These are phyloP conservation scores for Mycena albidolilacea DNA, from an alignment of 768 basidiomycete genomes.

Conservation along the genomic window DNA sequence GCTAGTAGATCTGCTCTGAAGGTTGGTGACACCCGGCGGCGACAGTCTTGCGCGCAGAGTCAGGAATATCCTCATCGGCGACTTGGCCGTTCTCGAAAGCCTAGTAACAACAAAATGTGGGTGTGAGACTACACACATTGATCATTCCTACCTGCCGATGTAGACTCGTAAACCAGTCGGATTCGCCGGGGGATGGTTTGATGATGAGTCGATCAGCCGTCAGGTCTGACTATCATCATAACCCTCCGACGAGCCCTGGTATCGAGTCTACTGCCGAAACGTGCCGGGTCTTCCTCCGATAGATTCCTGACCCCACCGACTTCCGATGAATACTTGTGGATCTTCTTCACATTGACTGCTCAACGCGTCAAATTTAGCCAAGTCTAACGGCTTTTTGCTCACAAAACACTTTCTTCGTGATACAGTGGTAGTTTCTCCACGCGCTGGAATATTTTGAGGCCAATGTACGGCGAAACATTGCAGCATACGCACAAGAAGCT, in stretches of 20 bases:
- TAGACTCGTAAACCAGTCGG: no score
- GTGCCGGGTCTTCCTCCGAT: slow-evolving; percentile 76
- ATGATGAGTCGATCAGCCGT: no score
- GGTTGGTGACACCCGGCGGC: slow-evolving; percentile 18
- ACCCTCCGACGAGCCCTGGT: no score
- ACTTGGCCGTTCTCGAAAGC: slow-evolving; percentile 88
- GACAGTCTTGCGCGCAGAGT: slow-evolving; percentile 72
- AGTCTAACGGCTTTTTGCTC: no score
- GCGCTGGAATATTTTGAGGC: slow-evolving; percentile 54
- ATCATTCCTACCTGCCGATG: background rate
- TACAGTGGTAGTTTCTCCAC: slow-evolving; percentile 95
- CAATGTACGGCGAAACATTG: background rate
- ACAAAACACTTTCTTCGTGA: no score
- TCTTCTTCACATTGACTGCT: slow-evolving; percentile 72
- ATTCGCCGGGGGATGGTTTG: no score
- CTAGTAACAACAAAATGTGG: slow-evolving; percentile 37
- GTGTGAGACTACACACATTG: background rate
- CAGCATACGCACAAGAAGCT: slow-evolving; percentile 69
- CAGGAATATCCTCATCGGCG: slow-evolving; percentile 86
- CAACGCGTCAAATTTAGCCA: no score
- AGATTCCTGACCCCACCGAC: slow-evolving; percentile 91
- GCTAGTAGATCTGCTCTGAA: no score
- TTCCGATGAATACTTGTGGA: slow-evolving; percentile 71
- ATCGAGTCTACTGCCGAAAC: no score
- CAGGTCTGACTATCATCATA: no score